A percentile compares a stretch with the other conserved stretches of the same genome.
phyloP scores from a whole-genome alignment of 352 stramenopile genomes.

The Phytophthora palmivora region DNA sequence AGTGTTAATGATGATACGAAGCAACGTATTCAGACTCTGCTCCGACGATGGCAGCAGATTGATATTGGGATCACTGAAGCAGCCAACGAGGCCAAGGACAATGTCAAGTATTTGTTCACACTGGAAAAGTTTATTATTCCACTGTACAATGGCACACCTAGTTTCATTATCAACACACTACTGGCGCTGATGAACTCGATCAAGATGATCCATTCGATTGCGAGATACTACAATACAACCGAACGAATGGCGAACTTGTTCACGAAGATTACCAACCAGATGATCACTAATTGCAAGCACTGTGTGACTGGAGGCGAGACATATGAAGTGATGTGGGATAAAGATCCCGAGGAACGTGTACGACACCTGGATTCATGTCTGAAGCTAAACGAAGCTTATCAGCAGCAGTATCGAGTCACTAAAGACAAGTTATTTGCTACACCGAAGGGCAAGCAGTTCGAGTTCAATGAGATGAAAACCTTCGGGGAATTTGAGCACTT shows the following conservation, averaged over 20 bases:
- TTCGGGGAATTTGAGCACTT: conserved; percentile 99
- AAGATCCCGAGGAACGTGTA: conserved; percentile 95
- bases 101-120: conserved; percentile 99
- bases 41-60: conserved; percentile 98
- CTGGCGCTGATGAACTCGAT: conserved; percentile 99
- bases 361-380: conserved; percentile 95
- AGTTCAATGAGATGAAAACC: conserved; percentile 99
- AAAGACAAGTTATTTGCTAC: conserved; percentile 97
- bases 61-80: conserved; percentile 98
- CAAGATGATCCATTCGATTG: conserved; percentile 99
- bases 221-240: conserved; percentile 98
- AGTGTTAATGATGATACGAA: conserved; percentile 92
- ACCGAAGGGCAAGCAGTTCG: conserved; percentile 98
- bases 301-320: conserved; percentile 90
- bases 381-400: conserved; percentile 98
- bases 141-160: conserved; percentile 92
- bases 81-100: conserved; percentile 99
- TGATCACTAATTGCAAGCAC: conserved; percentile 98
- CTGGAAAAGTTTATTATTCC: conserved; percentile 96
- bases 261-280: conserved; percentile 98
- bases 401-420: conserved; percentile 98
- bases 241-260: conserved; percentile 98
- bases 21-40: conserved; percentile 93
- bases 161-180: conserved; percentile 98
- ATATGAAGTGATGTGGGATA: conserved; percentile 94